Base-by-base conservation (phyloP, 1,139 yeast genomes). In the Blastobotrys proliferans region DNA sequence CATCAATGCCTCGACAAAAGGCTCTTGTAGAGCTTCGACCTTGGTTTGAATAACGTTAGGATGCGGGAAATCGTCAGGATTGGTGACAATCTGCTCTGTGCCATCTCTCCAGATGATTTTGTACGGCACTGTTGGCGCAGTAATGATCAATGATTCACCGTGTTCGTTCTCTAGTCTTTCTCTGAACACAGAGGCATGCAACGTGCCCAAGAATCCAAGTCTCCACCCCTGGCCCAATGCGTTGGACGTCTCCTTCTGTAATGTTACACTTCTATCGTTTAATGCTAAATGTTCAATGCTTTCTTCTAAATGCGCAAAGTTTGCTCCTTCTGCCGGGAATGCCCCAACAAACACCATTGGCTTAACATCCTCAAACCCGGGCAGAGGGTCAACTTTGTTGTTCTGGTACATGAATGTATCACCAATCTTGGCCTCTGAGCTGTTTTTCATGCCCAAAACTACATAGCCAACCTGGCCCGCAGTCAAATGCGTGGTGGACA, bases 341-440 rank as follows among this genome's bases (percentile, higher is more conserved):
- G 98, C 98, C 6, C 98, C 98, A 35, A 92, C 94, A 63, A 90
- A 92, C 5, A 92, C 97, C 97, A 92, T 92, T 1, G 98, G 97
- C 61, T 92, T 90, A 1, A 94, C 90, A 55, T 87, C 97, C 62
- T 90, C 97, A 63, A 92, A 92, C 0, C 97, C 97, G 0, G 95
- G 96, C 22, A 92, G 69, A 1, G 96, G 82, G 46, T 80, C 84
- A 1, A 85, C 78, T 42, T 72, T 76, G 22, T 76, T 72, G 2
- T 85, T 86, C n/a, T 72, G 69, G 46, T 77, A 81, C 73, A 80
- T 78, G 51, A 87, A 76, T 0, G 98, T 92, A 60, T 92, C 98
- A 30, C 98, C 98, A 46, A 90, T 82, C 58, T 82, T 74, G 0
- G 96, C 97, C 52, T 88, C 96, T 9, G 77, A 67, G 1, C 95